Evolutionary conservation across 2,329 filamentous ascomycete genomes (phyloP), one percentile per base, ranked within the genome.

Genomic region (Cordyceps javanica): DNA sequence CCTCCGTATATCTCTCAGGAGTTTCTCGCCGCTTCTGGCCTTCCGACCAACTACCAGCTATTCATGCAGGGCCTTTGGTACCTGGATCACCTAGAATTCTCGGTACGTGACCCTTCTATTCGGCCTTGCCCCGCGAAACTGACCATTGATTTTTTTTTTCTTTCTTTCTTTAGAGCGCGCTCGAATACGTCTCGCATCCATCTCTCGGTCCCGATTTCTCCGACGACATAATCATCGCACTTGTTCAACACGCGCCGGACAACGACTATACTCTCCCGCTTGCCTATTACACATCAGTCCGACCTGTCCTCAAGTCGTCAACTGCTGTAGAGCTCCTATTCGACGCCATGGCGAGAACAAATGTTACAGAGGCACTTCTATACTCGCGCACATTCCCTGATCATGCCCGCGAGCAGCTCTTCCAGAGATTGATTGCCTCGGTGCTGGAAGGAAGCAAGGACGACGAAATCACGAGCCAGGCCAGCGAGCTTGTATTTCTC

Each of bases 61-160:
- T 89, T 92, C 65, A 90, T 94, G 73, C 85, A 88, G 64, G 91
- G 91, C 0, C 74, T 95, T 10, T 95, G 90, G 89, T 78, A 88
- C 65, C 77, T 96, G 69, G 91, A 96, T 67, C 81, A 82, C 44
- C 75, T 85, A 45, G 79, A 90, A 58, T 91, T 90, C 66, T 75
- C 79, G 62, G 85, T 88, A 66, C 7, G 72, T 5, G 21, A 11
- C 14, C 10, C 23, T 45, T 28, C 19, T 44, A 30, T 42, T 55
- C 34, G 2, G 28, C 11, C 36, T 25, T 69, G 55, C 72, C 62
- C 34, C 61, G 9, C 25, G 23, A 11, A 28, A 25, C n/a, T 36
- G 26, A 56, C 19, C 5, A 1, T 39, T 34, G n/a, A n/a, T 26
- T 34, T 34, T 5, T 14, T 32, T 38, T 38, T n/a, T 10, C 7